These are phyloP conservation scores for Sicyos baderoa DNA, from an alignment of 306 rosid genomes.

Conservation along the genomic window DNA sequence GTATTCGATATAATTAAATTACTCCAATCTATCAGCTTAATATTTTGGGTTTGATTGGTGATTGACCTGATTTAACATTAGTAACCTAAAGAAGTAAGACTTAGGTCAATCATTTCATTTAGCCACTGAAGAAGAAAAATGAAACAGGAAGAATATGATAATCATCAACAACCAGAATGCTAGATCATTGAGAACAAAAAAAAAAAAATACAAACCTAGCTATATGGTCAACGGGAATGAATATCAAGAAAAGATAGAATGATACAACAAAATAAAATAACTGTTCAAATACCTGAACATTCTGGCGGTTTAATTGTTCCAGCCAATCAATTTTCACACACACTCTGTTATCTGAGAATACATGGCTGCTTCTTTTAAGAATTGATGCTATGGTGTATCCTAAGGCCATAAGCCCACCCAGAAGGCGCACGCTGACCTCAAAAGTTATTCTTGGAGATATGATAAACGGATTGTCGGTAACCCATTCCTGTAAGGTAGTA, in stretches of 20 bases:
- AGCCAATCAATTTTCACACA: slow-evolving; percentile 91
- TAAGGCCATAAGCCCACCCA: slow-evolving; percentile 97
- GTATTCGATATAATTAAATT: too few species aligned
- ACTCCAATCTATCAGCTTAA: too few species aligned
- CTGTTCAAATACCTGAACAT: slow-evolving; percentile 63
- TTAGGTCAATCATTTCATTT: too few species aligned
- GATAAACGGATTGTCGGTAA: slow-evolving; percentile 86
- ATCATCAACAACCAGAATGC: not conserved
- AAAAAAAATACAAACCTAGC: not conserved
- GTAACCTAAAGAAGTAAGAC: not conserved
- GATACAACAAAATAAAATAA: not conserved
- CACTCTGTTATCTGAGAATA: slow-evolving; percentile 56
- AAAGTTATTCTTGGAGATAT: slow-evolving; percentile 98
- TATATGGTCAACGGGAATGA: not conserved
- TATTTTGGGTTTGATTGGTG: too few species aligned
- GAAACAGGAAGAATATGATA: too few species aligned
- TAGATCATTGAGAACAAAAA: not conserved
- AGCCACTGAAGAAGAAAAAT: too few species aligned
- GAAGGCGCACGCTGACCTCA: slow-evolving; percentile 98
- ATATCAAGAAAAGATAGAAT: not conserved
- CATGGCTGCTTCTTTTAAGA: slow-evolving; percentile 87
- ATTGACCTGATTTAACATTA: too few species aligned
- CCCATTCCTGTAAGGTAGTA: slow-evolving; percentile 74
- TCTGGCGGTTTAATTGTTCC: slow-evolving; percentile 76
- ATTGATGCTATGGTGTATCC: slow-evolving; percentile 96